Percentiles rank a stretch among this genome's conserved stretches.
Evolutionary conservation across 495 filamentous ascomycete species (phyloP).

Genomic region (Amniculicola lignicola): DNA sequence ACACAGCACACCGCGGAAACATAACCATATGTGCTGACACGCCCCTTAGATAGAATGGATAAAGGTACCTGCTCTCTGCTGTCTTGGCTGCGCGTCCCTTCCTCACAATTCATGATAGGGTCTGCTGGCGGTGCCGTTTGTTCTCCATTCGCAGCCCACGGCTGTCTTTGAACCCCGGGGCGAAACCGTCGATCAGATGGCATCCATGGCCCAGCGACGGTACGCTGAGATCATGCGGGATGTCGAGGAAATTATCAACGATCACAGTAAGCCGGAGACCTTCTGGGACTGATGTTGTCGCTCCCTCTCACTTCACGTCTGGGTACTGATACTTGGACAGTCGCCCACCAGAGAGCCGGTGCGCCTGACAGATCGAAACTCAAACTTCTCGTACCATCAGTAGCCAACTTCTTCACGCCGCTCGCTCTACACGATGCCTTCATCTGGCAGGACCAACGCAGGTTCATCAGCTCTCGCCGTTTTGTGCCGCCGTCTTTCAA

Average conservation of each 20-base stretch:
- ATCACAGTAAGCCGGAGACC: slow-evolving; percentile 68
- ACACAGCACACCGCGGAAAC: background rate
- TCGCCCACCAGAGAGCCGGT: slow-evolving; percentile 63
- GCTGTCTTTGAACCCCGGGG: slow-evolving; percentile 66
- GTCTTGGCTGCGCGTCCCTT: background rate
- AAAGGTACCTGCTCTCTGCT: slow-evolving; percentile 52
- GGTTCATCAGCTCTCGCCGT: slow-evolving; percentile 83
- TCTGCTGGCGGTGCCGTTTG: slow-evolving; percentile 91
- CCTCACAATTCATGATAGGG: slow-evolving; percentile 53
- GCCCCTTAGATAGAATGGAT: slow-evolving; percentile 62
- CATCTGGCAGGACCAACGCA: slow-evolving; percentile 76
- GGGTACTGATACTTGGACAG: no score
- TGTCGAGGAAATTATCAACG: slow-evolving; percentile 83
- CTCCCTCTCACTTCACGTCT: no score
- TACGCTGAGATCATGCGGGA: slow-evolving; percentile 96
- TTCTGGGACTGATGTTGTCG: background rate
- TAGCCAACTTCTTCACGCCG: slow-evolving; percentile 88
- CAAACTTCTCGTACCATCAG: slow-evolving; percentile 83
- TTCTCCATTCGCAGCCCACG: slow-evolving; percentile 91
- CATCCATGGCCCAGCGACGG: slow-evolving; percentile 66
- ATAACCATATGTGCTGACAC: background rate
- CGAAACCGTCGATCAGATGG: slow-evolving; percentile 59
- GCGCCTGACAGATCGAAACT: slow-evolving; percentile 76
- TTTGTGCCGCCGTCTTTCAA: slow-evolving; percentile 98
- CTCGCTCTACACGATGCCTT: slow-evolving; percentile 85